Base-by-base conservation (phyloP, 495 filamentous ascomycete species). In the Apiosordaria backusii region DNA sequence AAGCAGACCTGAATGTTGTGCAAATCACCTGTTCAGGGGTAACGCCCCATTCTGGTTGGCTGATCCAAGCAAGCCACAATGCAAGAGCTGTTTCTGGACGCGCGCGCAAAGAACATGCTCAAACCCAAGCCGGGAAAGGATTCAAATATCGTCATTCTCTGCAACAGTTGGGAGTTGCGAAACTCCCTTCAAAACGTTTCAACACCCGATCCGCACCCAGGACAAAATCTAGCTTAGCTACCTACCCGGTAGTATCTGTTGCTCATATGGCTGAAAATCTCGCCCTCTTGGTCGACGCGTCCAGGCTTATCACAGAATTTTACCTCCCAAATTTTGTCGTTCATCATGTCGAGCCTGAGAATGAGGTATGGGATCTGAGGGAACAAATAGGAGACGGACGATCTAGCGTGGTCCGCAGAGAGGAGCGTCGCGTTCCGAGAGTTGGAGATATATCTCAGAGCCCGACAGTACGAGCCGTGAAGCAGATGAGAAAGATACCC, bases 381-480 rank as follows among this genome's bases (percentile, higher is more conserved):
- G 57, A 60, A 60, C 18, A 60, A 25, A 60, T 60, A 1, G 57
- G 57, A 6, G 7, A 29, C 7, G 57, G 57, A 19, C 22, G 57
- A 26, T 60, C 26, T n/a, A 22, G 57, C 24, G 19, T 29, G 16
- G 57, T 60, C 4, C 57, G 57, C 23, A 60, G n/a, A 60, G 57
- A 60, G 26, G 57, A 60, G 2, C 57, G 22, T 24, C 57, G 57
- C 4, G 57, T 60, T 5, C 22, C 13, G 22, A 7, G 4, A 0
- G n/a, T 21, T 27, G 22, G 4, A 19, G 19, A 57, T 6, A 24
- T n/a, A 21, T 22, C 16, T 9, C 35, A 45, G 13, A 13, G 53
- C 21, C 57, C 57, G 4, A 60, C 4, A 6, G 57, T 68, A 26
- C 40, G 65, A n/a, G 65, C 65, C 13, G 65, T 67, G 50, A 67